Evolutionary conservation across 2,329 filamentous ascomycete genomes (phyloP).

Genomic region (Cladosporium sp.): DNA sequence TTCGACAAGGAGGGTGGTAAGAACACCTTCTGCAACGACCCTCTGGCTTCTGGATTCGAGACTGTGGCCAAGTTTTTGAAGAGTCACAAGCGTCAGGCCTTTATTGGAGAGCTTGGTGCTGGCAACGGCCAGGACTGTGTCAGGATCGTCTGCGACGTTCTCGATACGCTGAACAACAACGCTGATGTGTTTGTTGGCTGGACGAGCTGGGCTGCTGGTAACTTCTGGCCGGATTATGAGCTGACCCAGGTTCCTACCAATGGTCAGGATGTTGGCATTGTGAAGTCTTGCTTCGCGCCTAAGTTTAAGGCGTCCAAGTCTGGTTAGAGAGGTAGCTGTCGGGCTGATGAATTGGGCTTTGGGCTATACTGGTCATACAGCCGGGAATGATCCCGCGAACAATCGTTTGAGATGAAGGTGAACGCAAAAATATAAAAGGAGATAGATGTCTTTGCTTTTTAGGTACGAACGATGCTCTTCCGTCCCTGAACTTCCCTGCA

Average conservation of each 20-base stretch:
- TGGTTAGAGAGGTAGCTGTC: not conserved
- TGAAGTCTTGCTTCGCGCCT: constrained; percentile 34
- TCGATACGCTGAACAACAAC: constrained; percentile 34
- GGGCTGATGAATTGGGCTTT: not conserved
- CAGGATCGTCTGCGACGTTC: constrained; percentile 38
- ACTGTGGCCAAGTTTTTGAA: constrained; percentile 41
- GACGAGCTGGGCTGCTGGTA: constrained; percentile 38
- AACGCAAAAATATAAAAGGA: not conserved
- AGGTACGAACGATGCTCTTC: no score
- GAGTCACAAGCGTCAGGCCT: constrained; percentile 41
- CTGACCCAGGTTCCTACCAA: constrained; percentile 33
- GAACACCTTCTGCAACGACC: constrained; percentile 37
- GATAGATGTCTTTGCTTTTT: no score
- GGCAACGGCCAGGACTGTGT: constrained; percentile 42
- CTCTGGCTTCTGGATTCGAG: constrained; percentile 39
- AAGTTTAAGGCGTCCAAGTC: constrained; percentile 25
- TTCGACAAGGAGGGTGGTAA: constrained; percentile 46
- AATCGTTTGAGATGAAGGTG: not conserved
- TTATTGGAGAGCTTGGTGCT: constrained; percentile 47
- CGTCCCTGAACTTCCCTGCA: no score
- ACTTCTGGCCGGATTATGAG: constrained; percentile 33
- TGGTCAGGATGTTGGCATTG: constrained; percentile 31
- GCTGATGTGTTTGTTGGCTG: constrained; percentile 38
- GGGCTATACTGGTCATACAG: not conserved
- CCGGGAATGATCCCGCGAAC: not conserved